Percentiles rank a stretch among this genome's conserved stretches.
These are phyloP conservation scores for Macrophomina phaseolina DNA, from an alignment of 2,329 filamentous ascomycete species.

Conservation along the genomic window DNA sequence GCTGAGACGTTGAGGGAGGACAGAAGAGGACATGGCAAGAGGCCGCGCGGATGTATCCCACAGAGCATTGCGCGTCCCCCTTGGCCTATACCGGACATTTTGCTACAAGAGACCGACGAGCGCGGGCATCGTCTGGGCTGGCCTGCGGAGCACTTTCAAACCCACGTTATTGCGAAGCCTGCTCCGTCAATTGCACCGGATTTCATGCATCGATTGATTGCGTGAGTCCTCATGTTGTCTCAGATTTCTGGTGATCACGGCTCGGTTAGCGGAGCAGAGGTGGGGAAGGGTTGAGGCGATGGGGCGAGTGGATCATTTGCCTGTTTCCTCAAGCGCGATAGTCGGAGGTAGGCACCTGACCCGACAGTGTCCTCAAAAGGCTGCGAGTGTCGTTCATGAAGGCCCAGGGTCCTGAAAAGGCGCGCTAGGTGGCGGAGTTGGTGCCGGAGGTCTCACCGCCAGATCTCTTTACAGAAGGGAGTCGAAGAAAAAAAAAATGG, in stretches of 20 bases:
- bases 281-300: conserved; percentile 4
- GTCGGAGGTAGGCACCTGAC: not conserved
- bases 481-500: not conserved
- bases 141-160: not conserved
- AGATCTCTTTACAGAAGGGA: not conserved
- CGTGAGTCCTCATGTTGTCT: not conserved
- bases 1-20: not conserved
- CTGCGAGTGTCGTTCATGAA: not conserved
- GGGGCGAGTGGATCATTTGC: not conserved
- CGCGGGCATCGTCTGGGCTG: not conserved
- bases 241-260: conserved; percentile 4
- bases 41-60: conserved; percentile 10
- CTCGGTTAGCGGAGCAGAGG: not conserved
- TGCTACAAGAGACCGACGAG: not conserved
- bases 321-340: not conserved
- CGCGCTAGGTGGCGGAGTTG: not conserved
- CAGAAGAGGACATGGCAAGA: not conserved
- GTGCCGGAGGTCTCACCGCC: conserved; percentile 11
- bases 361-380: not conserved
- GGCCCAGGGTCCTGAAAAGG: not conserved
- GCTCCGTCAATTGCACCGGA: not conserved
- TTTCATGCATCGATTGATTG: conserved; percentile 4
- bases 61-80: conserved; percentile 13
- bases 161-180: not conserved
- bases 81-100: not conserved